Evolutionary conservation across 2,329 filamentous ascomycete genomes (phyloP), one percentile per base, ranked within the genome.

Genomic region (Dactylellina haptotyla): DNA sequence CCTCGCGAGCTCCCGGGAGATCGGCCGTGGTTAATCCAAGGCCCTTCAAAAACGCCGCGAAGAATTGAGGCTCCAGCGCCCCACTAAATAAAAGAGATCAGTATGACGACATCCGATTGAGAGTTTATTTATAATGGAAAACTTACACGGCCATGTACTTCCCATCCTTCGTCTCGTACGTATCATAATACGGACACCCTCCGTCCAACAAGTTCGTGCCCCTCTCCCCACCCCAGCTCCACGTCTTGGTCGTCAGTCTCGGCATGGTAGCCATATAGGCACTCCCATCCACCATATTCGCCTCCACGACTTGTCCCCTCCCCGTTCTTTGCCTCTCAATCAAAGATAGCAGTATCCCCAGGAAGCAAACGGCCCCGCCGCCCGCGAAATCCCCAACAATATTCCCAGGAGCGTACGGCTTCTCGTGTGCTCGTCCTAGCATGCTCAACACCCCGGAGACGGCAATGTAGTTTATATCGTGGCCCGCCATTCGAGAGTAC

Each of bases 241-340:
- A 84, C 4, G 84, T 88, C 79, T 89, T 88, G 74, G 85, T 83
- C 26, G 84, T 84, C 73, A 96, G 83, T 32, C 94, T 85, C 57
- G 91, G 89, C 82, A 94, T 94, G 0, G 88, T 90, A 1, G 89
- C 89, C 25, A 98, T 82, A 80, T 94, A 94, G 34, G 88, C 87
- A 20, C 86, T 87, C 6, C 94, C 94, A 82, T 98, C 94, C 10
- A 97, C 94, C 94, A 98, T 98, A 81, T 96, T 97, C 14, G 91
- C 92, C 82, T 97, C 92, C 6, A 98, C 93, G 10, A 97, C 89
- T 82, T 97, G 94, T 0, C 94, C 94, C 1, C 82, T 83, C 0
- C 92, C 92, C 0, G 84, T 88, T 45, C 81, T 82, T 53, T 84
- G 83, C 32, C 92, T 84, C 12, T 87, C 85, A 8, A 96, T 78